Base-by-base conservation (phyloP, 352 stramenopile genomes). In the Globisporangium cylindrosporum region DNA sequence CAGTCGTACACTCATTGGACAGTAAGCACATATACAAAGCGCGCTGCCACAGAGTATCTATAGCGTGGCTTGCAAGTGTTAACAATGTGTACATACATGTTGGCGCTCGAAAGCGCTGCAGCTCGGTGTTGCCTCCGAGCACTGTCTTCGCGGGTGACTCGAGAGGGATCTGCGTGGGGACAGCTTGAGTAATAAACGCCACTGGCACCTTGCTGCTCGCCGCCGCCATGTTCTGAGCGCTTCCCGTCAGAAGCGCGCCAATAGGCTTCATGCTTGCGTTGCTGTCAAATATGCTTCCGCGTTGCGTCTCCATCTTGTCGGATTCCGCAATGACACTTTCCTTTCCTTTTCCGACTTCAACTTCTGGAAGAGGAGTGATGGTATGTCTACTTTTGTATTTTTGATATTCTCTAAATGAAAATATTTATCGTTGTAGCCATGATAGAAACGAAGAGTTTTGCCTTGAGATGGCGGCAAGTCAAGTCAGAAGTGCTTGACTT, bases 341-440 rank as follows among this genome's bases (percentile, higher is more conserved):
- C 46, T 55, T 55, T 32, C 25, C 25, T 66, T 66, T 59, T 59
- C 10, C 59, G 15, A 66, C 60, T 66, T 66, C 60, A 66, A 66
- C 43, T 59, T 56, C n/a, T 32, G 29, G 7, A 27, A n/a, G 41
- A 36, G 53, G 64, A 69, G 43, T 69, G 56, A 64, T 69, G 29
- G 43, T 66, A 38, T 46, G 27, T 10, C 3, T 14, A 46, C 4
- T 62, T 51, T n/a, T 62, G 56, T 48, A 46, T 46, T 48, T 61
- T 49, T 62, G 7, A 1, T 7, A 29, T 61, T 61, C 18, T 32
- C 1, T 61, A 29, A 29, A 24, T 32, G 22, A 29, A 43, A 43
- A 25, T 41, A 18, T 61, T 46, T 46, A 18, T 1, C 14, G 41
- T 9, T 49, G 41, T 10, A 49, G 41, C 41, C 41, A 49, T 49